Conservation (phyloP, 2,329 filamentous ascomycete genomes). For the Monosporascus sp. region DNA sequence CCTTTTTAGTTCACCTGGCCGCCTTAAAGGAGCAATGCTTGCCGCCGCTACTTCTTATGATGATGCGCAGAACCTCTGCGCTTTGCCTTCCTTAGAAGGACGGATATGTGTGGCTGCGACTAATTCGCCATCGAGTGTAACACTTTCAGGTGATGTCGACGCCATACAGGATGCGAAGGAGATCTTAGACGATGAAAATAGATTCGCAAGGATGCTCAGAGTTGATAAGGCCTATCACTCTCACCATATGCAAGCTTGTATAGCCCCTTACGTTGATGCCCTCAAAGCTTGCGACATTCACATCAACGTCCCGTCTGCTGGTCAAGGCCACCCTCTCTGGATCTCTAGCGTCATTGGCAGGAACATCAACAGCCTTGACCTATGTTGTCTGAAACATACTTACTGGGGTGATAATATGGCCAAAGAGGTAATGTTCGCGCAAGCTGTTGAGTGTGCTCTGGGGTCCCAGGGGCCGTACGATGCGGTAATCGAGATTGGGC, state of each 20-base stretch:
- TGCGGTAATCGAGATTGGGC: slow-evolving; percentile 2
- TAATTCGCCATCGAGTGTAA: slow-evolving; percentile 13
- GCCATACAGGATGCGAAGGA: slow-evolving; percentile 6
- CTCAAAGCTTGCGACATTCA: background rate
- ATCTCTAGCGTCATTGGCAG: slow-evolving; percentile 4
- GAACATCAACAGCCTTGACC: background rate
- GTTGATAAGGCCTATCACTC: slow-evolving; percentile 18
- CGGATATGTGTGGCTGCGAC: too few species aligned
- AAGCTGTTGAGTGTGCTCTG: slow-evolving; percentile 2
- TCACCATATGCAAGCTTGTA: slow-evolving; percentile 10
- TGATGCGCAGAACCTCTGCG: too few species aligned
- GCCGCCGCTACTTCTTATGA: too few species aligned
- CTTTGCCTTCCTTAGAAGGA: too few species aligned
- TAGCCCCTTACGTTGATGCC: background rate
- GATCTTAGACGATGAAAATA: slow-evolving; percentile 11
- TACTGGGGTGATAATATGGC: slow-evolving; percentile 33
- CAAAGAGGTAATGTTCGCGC: slow-evolving; percentile 28
- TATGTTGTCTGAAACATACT: background rate
- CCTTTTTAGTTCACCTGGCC: too few species aligned
- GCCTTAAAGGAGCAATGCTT: too few species aligned
- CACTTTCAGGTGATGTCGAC: slow-evolving; percentile 13
- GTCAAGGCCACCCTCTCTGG: background rate
- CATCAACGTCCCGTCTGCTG: background rate
- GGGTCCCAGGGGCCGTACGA: slow-evolving; percentile 10
- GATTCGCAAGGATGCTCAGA: slow-evolving; percentile 8